Evolutionary conservation across 108 stramenopile species (phyloP).

Genomic region (Craspedostauros australis): DNA sequence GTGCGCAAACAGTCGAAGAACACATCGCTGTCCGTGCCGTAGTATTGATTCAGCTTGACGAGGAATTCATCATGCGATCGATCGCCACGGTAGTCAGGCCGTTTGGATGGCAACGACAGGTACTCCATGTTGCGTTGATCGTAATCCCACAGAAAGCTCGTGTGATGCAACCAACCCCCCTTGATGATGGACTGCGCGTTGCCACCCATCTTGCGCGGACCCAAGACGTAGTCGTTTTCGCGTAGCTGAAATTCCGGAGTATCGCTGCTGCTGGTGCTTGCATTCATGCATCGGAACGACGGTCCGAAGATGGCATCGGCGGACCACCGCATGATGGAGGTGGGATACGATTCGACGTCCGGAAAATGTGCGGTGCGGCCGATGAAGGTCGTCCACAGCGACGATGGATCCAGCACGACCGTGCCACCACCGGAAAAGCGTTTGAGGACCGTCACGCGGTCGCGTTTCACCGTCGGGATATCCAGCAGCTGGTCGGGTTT

Average conservation of each 20-base stretch:
- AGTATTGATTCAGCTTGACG: constrained; percentile 51
- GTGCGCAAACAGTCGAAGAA: constrained; percentile 43
- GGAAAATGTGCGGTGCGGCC: constrained; percentile 37
- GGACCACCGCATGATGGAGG: constrained; percentile 86
- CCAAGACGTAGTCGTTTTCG: constrained; percentile 91
- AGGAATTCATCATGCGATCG: constrained; percentile 83
- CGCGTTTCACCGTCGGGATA: constrained; percentile 31
- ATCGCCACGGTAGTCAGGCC: constrained; percentile 86
- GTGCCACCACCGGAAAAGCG: constrained; percentile 95
- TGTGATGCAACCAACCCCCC: constrained; percentile 90
- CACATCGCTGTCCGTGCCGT: constrained; percentile 22
- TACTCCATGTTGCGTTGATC: constrained; percentile 67
- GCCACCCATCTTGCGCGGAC: constrained; percentile 86
- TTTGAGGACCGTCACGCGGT: constrained; percentile 64
- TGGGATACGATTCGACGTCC: constrained; percentile 62
- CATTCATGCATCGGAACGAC: constrained; percentile 45
- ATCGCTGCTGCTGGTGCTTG: constrained; percentile 1
- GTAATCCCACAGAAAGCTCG: constrained; percentile 90
- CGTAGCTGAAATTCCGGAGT: constrained; percentile 40
- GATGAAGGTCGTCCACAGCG: constrained; percentile 80
- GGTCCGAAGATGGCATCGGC: constrained; percentile 63
- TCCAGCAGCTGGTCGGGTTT: constrained; percentile 70
- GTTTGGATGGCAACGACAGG: constrained; percentile 76
- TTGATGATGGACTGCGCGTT: constrained; percentile 90
- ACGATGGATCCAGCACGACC: constrained; percentile 82